Base-by-base conservation (phyloP, 306 rosid genomes). In the Ammopiptanthus mongolicus region DNA sequence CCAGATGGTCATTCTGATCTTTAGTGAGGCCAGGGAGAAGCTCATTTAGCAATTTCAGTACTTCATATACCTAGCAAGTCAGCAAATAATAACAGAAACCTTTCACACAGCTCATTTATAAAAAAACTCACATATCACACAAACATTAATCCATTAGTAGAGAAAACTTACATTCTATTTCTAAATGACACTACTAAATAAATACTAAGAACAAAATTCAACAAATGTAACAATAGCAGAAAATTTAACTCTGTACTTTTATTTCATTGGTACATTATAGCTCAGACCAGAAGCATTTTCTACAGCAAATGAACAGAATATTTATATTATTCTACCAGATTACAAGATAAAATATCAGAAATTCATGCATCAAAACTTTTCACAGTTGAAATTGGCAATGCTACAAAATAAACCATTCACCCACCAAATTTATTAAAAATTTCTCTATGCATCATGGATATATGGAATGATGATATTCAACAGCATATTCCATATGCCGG, bases 31-130 rank as follows among this genome's bases (percentile, higher is more conserved):
- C 65, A 59, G 97, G 99, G 77, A 96, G 93, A 81, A 96, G 99
- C 83, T 82, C 97, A 69, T 96, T 87, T 13, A 96, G 86, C 81
- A 96, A 78, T 80, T 88, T 92, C 51, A 96, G 93, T 78, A 83
- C 97, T 88, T 92, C 98, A 73, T 86, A 84, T 39, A 89, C 90
- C 99, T 94, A 86, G 46, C 28, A 71, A 11, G 18, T 59, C 65
- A 78, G 70, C 51, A 69, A 69, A 61, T 12, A 33, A 69, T 55
- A 63, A 42, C 13, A 62, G 17, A 69, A 56, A 29, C 28, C 63
- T 51, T 39, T 42, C 63, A 55, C 23, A 15, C 17, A 21, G 22
- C 46, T 60, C 69, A 37, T 37, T 47, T 28, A 68, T 29, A 62
- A 47, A 31, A 64, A 68, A 19, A 48, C 23, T 48, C 59, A 21